These are phyloP conservation scores for Periconia sp. DNA, from an alignment of 2,329 filamentous ascomycete species.

Conservation along the genomic window DNA sequence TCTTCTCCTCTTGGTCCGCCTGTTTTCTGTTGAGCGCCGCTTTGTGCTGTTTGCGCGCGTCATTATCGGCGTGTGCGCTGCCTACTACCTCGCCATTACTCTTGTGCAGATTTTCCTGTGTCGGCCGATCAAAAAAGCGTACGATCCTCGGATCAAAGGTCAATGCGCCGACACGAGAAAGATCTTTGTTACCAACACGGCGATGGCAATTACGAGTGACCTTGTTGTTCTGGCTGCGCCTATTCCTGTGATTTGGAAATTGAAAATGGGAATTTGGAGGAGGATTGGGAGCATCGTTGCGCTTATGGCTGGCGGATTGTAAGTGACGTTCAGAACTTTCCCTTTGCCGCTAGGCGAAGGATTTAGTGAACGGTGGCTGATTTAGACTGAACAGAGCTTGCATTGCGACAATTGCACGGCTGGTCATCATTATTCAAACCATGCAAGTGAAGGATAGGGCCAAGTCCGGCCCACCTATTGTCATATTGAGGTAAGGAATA, in stretches of 20 bases:
- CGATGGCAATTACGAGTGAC: not conserved
- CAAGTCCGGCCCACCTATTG: not conserved
- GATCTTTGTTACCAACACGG: not conserved
- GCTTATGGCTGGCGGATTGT: not conserved
- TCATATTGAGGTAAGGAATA: not conserved
- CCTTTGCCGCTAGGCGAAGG: too few species aligned
- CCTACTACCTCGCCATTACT: slow-evolving; percentile 1
- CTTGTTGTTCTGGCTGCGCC: not conserved
- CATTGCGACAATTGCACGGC: not conserved
- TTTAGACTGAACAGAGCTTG: not conserved
- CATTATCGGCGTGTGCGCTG: not conserved
- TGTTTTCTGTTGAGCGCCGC: not conserved
- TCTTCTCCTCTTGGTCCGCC: not conserved
- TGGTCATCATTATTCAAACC: not conserved
- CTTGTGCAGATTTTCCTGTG: not conserved
- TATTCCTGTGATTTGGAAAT: not conserved
- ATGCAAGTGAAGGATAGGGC: not conserved
- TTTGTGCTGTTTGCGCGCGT: not conserved
- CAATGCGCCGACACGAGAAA: not conserved
- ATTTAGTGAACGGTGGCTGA: not conserved
- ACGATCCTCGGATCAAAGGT: not conserved
- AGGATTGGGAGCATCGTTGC: not conserved
- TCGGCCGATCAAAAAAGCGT: not conserved
- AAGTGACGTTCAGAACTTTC: not conserved
- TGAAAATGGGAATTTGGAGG: not conserved